Base-by-base conservation (phyloP, 2,329 filamentous ascomycete species). In the Alternaria brassicicola region DNA sequence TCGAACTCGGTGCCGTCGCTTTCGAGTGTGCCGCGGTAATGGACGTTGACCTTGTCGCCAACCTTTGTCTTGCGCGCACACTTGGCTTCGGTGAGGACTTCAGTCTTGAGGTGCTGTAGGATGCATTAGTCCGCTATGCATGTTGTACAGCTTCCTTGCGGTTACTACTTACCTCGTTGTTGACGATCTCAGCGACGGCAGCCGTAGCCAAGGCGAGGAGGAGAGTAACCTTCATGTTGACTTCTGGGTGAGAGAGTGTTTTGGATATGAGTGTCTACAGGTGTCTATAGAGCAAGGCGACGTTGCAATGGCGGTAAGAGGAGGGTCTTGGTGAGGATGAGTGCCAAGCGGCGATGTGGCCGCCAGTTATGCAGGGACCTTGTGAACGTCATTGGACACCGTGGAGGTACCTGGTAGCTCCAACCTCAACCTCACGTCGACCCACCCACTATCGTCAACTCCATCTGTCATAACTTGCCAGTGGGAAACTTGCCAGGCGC, bases 11-110 rank as follows among this genome's bases (percentile, higher is more conserved):
- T 78, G 75, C 93, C 94, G 64, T 88, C 86, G 36, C 21, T 43
- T n/a, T 82, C 81, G 30, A 97, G 86, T 1, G 90, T 95, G 69
- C 94, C 94, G 55, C 86, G 86, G 83, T 98, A 70, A 82, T 97
- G 93, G 72, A 97, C 92, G 54, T 88, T 83, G 74, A 97, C 88
- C 64, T 83, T 87, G 81, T 97, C 93, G 66, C 92, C 92, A 39
- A 71, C 67, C 56, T 76, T 68, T 19, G 80, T 90, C 82, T 91
- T 93, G 78, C 92, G 89, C 49, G 87, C 86, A 83, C 93, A 97
- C 67, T 92, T 86, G 64, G 91, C 89, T 25, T 86, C 82, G 58
- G 87, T 83, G 50, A 88, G 90, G 66, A 91, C 87, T 66, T 96
- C 88, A 76, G 97, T 91, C 78, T 90, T 86, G 68, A 97, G 86